A percentile compares a stretch with the other conserved stretches of the same genome.
phyloP scores from a whole-genome alignment of 768 basidiomycete species.

The Lactifluus pinguis region DNA sequence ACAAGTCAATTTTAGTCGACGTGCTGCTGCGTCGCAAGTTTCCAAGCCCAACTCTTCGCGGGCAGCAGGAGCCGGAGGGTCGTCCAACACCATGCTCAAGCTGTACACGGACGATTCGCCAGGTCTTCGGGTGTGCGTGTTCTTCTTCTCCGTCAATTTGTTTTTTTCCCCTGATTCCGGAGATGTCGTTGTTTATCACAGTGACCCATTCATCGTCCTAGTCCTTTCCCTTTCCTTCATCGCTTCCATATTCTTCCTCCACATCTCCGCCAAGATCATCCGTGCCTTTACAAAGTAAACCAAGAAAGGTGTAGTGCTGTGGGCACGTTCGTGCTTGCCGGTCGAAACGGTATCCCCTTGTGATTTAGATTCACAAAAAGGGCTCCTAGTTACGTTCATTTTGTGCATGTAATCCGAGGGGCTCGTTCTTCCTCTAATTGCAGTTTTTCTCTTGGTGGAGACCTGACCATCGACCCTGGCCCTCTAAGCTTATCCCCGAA shows the following conservation, averaged over 20 bases:
- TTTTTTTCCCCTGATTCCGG: not conserved
- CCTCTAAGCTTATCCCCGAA: not conserved
- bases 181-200: constrained; percentile 25
- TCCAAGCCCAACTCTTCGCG: constrained; percentile 79
- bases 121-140: constrained; percentile 89
- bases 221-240: constrained; percentile 95
- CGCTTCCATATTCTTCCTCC: constrained; percentile 97
- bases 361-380: not conserved
- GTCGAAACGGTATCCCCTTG: not conserved
- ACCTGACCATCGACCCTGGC: not conserved
- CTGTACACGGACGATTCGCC: constrained; percentile 98
- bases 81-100: constrained; percentile 96
- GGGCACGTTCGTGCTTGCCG: not conserved
- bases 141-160: not conserved
- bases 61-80: constrained; percentile 92
- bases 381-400: not conserved
- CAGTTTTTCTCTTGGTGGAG: not conserved
- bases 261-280: constrained; percentile 92
- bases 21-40: constrained; percentile 57
- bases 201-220: constrained; percentile 94
- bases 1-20: constrained; percentile 40
- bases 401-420: constrained; percentile 1
- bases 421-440: not conserved
- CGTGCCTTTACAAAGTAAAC: constrained; percentile 56
- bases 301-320: not conserved